Evolutionary conservation across 805 yeast species (phyloP).

Genomic region (Wickerhamiella parazyma): DNA sequence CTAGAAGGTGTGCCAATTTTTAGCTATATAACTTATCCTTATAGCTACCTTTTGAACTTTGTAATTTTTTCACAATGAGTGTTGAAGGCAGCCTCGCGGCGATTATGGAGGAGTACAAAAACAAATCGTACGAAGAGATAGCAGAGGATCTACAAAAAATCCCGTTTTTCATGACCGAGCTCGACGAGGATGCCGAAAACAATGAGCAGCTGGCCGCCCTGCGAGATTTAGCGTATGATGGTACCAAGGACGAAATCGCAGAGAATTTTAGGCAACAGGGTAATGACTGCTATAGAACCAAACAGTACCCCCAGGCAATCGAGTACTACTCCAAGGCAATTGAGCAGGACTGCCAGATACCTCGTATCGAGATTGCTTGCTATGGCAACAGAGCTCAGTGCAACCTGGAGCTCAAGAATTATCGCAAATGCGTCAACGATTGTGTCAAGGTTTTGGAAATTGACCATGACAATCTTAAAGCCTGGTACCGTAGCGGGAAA

Average conservation of each 20-base stretch:
- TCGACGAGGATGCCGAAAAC: slow-evolving; percentile 47
- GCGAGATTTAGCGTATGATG: slow-evolving; percentile 84
- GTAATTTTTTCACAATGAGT: background rate
- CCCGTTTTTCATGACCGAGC: slow-evolving; percentile 88
- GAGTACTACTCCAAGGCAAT: slow-evolving; percentile 70
- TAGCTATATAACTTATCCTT: background rate
- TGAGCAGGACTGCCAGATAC: slow-evolving; percentile 37
- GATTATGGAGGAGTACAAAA: slow-evolving; percentile 25
- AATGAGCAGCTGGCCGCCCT: slow-evolving; percentile 73
- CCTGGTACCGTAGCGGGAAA: slow-evolving; percentile 69
- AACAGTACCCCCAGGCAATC: slow-evolving; percentile 62
- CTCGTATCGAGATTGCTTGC: slow-evolving; percentile 35
- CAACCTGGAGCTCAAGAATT: slow-evolving; percentile 72
- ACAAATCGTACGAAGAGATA: slow-evolving; percentile 62
- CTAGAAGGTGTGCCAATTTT: background rate
- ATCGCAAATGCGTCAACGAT: slow-evolving; percentile 74
- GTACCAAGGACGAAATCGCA: slow-evolving; percentile 88
- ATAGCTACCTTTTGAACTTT: background rate
- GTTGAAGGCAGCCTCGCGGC: slow-evolving; percentile 6
- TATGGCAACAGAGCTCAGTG: slow-evolving; percentile 82
- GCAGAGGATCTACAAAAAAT: slow-evolving; percentile 63
- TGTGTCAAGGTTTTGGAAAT: slow-evolving; percentile 51
- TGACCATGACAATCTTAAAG: slow-evolving; percentile 62
- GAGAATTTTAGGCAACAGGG: slow-evolving; percentile 85
- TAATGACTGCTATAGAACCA: slow-evolving; percentile 65